Conservation (phyloP, 495 filamentous ascomycete species). For the Penicillium salamii region DNA sequence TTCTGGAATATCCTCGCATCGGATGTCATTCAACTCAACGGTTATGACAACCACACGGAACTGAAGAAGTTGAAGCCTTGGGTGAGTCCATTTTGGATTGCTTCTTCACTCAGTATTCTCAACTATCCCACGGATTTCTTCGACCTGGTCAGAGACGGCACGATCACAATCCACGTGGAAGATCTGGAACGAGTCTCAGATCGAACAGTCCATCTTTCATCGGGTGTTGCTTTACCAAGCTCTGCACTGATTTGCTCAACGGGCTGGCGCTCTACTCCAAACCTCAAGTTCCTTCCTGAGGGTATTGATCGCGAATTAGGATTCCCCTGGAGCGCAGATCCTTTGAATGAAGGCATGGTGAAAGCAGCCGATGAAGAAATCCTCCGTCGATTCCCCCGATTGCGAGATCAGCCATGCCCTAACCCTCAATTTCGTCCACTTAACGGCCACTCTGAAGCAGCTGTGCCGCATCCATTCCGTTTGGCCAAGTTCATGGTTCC, state of each 20-base stretch:
- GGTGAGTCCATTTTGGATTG: conserved; percentile 62
- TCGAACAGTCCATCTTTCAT: conserved; percentile 52
- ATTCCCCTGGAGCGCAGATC: conserved; percentile 34
- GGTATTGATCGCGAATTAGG: conserved; percentile 38
- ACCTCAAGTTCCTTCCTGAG: conserved; percentile 61
- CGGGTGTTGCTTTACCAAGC: conserved; percentile 48
- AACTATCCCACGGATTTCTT: conserved; percentile 69
- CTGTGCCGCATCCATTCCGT: conserved; percentile 40
- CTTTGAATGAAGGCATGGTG: conserved; percentile 24
- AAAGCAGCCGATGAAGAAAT: conserved; percentile 63
- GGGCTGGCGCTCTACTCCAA: conserved; percentile 63
- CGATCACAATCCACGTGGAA: conserved; percentile 58
- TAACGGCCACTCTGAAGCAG: conserved; percentile 27
- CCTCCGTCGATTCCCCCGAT: conserved; percentile 60
- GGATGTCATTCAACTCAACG: conserved; percentile 58
- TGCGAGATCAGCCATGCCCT: conserved; percentile 41
- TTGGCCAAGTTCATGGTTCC: conserved; percentile 73
- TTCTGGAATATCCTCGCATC: conserved; percentile 65
- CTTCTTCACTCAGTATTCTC: conserved; percentile 59
- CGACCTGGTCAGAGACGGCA: conserved; percentile 55
- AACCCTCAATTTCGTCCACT: conserved; percentile 32
- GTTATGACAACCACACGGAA: conserved; percentile 60
- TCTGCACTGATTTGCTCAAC: conserved; percentile 70
- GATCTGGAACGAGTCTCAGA: conserved; percentile 53
- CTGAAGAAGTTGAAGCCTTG: conserved; percentile 66